Evolutionary conservation across 2,329 filamentous ascomycete genomes (phyloP).

Genomic region (Aspergillus spinulosporus): DNA sequence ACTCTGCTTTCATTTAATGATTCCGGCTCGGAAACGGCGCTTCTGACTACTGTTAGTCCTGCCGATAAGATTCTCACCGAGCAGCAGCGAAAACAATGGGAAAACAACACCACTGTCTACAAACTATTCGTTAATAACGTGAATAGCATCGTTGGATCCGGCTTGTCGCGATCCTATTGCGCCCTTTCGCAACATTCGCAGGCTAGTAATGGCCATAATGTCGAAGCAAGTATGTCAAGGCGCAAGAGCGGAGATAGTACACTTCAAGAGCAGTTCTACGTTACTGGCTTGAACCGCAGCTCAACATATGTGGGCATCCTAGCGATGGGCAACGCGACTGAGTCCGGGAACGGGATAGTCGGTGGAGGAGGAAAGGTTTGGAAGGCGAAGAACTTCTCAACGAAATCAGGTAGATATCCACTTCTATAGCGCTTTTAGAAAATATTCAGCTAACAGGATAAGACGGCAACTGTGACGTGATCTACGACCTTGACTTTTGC

Average conservation of each 20-base stretch:
- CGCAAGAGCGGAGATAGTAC: slow-evolving; percentile 65
- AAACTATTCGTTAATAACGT: slow-evolving; percentile 72
- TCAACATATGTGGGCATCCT: slow-evolving; percentile 73
- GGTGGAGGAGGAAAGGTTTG: slow-evolving; percentile 78
- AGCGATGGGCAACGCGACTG: slow-evolving; percentile 61
- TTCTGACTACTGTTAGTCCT: slow-evolving; percentile 82
- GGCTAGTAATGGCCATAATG: slow-evolving; percentile 62
- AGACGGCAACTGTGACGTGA: slow-evolving; percentile 80
- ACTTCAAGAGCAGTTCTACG: slow-evolving; percentile 79
- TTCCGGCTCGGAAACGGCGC: slow-evolving; percentile 73
- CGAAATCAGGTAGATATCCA: slow-evolving; percentile 66
- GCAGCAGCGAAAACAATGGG: slow-evolving; percentile 52
- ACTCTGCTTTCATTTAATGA: slow-evolving; percentile 76
- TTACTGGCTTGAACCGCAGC: slow-evolving; percentile 71
- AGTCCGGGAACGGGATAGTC: slow-evolving; percentile 54
- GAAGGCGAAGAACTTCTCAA: slow-evolving; percentile 69
- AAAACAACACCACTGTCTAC: slow-evolving; percentile 65
- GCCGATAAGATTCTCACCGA: slow-evolving; percentile 58
- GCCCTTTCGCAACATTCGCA: slow-evolving; percentile 69
- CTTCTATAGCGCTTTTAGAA: not conserved
- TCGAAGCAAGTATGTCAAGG: slow-evolving; percentile 58
- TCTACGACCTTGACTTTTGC: slow-evolving; percentile 88
- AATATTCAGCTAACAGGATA: slow-evolving; percentile 9
- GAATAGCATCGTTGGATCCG: slow-evolving; percentile 61
- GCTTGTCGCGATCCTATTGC: slow-evolving; percentile 78